These are phyloP conservation scores for Cardamine chenopodiifolia DNA, from an alignment of 345 rosid genomes.

Conservation along the genomic window DNA sequence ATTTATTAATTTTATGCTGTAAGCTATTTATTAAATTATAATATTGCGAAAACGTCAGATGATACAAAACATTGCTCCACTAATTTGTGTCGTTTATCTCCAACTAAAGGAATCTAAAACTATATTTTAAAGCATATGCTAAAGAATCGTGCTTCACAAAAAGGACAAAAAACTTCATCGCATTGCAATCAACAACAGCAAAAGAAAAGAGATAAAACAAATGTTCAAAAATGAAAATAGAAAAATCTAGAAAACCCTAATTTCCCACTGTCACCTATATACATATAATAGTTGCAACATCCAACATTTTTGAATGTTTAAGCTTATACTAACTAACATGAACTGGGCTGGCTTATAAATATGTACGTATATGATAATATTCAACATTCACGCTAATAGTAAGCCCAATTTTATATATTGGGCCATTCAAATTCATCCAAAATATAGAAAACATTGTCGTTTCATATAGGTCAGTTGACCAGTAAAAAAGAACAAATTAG, in stretches of 20 bases:
- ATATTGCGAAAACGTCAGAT: background rate
- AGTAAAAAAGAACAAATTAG: background rate
- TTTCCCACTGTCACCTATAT: background rate
- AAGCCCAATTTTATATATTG: background rate
- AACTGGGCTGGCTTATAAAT: background rate
- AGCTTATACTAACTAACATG: background rate
- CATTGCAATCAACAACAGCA: slow-evolving; percentile 1
- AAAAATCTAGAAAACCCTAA: background rate
- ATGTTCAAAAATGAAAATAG: background rate
- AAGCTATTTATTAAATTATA: background rate
- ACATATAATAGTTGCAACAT: background rate
- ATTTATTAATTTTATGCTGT: background rate
- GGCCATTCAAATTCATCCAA: background rate
- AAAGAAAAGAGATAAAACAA: background rate
- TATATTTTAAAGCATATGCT: slow-evolving; percentile 26
- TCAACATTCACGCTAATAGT: background rate
- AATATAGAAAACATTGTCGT: background rate
- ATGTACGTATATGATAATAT: background rate
- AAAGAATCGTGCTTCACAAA: background rate
- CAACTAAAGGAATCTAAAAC: slow-evolving; percentile 6
- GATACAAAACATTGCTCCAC: slow-evolving; percentile 20
- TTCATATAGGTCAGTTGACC: background rate
- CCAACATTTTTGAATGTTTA: background rate
- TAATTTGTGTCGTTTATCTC: slow-evolving; percentile 22
- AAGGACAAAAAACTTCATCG: background rate